Evolutionary conservation across 768 basidiomycete genomes (phyloP).

Genomic region (Suillus discolor): DNA sequence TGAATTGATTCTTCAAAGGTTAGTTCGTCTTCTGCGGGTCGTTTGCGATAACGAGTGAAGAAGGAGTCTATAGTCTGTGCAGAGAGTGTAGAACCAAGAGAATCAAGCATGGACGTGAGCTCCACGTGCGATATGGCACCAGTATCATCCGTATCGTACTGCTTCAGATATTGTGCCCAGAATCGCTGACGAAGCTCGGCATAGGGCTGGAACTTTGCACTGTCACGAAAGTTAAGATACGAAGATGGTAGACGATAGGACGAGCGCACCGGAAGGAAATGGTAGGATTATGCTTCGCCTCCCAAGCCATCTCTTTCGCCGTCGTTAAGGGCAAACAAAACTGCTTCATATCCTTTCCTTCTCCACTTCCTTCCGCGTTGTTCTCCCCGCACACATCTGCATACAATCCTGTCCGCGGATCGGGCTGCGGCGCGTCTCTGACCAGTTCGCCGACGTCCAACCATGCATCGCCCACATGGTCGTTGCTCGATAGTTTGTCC

Average conservation of each 20-base stretch:
- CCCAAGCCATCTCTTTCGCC: constrained; percentile 68
- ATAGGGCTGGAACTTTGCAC: constrained; percentile 96
- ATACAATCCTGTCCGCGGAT: constrained; percentile 51
- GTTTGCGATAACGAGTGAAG: constrained; percentile 72
- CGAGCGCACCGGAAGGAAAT: constrained; percentile 62
- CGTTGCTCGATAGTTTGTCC: constrained; percentile 92
- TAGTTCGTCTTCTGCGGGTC: constrained; percentile 67
- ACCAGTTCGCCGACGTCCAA: constrained; percentile 76
- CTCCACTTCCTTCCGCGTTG: constrained; percentile 46
- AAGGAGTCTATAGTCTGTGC: constrained; percentile 77
- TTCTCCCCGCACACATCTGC: constrained; percentile 26
- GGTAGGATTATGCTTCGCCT: constrained; percentile 68
- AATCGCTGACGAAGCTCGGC: constrained; percentile 87
- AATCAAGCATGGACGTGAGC: constrained; percentile 94
- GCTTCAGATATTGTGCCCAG: constrained; percentile 86
- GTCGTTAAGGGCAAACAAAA: constrained; percentile 66
- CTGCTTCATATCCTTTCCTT: constrained; percentile 60
- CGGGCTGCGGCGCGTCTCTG: constrained; percentile 65
- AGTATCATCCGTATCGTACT: constrained; percentile 90
- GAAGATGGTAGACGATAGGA: constrained; percentile 5
- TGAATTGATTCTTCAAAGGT: constrained; percentile 78
- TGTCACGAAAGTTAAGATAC: constrained; percentile 24
- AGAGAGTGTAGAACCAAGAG: constrained; percentile 91
- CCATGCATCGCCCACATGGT: constrained; percentile 79
- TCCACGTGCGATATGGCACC: constrained; percentile 77